A percentile compares a stretch with the other conserved stretches of the same genome.
Conservation (phyloP, 176 grass and related monocot genomes). For the Oryza glumipatula region DNA sequence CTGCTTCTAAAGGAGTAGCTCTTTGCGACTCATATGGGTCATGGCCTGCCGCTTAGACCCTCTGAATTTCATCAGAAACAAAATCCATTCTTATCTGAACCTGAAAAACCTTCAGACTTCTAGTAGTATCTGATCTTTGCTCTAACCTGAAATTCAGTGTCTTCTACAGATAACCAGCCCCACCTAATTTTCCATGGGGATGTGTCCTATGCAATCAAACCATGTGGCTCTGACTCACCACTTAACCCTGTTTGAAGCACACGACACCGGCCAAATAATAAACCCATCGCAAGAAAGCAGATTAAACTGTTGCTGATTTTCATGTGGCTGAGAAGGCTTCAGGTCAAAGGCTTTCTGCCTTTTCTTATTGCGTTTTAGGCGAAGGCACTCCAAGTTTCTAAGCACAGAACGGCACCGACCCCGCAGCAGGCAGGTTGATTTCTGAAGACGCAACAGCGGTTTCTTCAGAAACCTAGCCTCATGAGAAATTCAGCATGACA, state of each 20-base stretch:
- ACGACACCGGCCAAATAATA: constrained; percentile 8
- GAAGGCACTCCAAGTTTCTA: background rate
- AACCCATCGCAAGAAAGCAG: background rate
- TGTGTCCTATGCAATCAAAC: background rate
- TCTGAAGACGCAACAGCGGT: background rate
- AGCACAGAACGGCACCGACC: constrained; percentile 36
- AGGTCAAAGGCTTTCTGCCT: background rate
- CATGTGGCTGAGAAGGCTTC: constrained; percentile 34
- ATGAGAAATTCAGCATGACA: background rate
- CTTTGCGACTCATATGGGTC: background rate
- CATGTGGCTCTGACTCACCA: constrained; percentile 23
- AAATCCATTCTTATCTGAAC: background rate
- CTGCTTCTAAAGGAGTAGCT: background rate
- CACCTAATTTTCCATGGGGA: background rate
- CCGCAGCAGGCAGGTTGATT: background rate
- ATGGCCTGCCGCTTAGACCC: background rate
- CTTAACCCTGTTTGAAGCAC: background rate
- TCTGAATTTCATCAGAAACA: background rate
- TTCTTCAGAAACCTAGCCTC: background rate
- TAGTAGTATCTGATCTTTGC: background rate
- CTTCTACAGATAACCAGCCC: background rate
- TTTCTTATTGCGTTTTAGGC: constrained; percentile 12
- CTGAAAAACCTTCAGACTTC: background rate
- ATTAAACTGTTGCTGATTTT: background rate
- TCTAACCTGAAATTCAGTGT: background rate